Evolutionary conservation across 768 basidiomycete species (phyloP).

Genomic region (Phanerochaete sordida): DNA sequence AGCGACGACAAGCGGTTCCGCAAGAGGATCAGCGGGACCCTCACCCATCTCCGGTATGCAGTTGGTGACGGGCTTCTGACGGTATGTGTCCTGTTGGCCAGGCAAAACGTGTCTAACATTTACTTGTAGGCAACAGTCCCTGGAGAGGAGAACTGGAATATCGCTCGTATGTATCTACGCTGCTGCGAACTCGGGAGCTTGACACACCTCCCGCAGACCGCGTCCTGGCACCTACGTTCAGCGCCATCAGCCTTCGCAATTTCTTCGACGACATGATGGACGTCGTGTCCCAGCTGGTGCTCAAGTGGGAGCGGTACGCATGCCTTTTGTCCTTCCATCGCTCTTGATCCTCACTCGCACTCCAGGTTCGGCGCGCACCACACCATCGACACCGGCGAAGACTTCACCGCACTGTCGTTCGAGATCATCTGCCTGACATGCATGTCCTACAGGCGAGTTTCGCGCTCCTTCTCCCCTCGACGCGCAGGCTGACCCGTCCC

Average conservation of each 20-base stretch:
- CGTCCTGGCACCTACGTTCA: slow-evolving; percentile 40
- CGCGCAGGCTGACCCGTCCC: no score
- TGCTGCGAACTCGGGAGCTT: neutral
- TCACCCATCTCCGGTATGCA: slow-evolving; percentile 33
- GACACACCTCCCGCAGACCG: slow-evolving; percentile 27
- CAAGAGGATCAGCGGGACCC: slow-evolving; percentile 33
- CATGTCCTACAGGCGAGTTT: slow-evolving; percentile 34
- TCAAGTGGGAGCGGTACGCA: slow-evolving; percentile 40
- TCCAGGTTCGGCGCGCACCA: slow-evolving; percentile 35
- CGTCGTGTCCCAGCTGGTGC: slow-evolving; percentile 38
- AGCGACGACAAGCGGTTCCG: slow-evolving; percentile 40
- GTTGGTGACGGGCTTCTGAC: slow-evolving; percentile 42
- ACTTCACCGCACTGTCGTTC: slow-evolving; percentile 44
- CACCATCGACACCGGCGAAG: slow-evolving; percentile 38
- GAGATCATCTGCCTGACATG: slow-evolving; percentile 43
- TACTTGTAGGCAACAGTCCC: slow-evolving; percentile 24
- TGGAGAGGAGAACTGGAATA: slow-evolving; percentile 43
- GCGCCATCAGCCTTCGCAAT: slow-evolving; percentile 35
- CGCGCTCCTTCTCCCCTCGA: no score
- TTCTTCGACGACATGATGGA: slow-evolving; percentile 50
- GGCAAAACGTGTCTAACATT: neutral
- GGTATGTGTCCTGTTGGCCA: slow-evolving; percentile 14
- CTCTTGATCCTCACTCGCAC: neutral
- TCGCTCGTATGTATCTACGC: slow-evolving; percentile 33
- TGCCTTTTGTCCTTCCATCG: no score